Conservation (phyloP, 176 grass and related monocot genomes). For the Triticum timopheevii region DNA sequence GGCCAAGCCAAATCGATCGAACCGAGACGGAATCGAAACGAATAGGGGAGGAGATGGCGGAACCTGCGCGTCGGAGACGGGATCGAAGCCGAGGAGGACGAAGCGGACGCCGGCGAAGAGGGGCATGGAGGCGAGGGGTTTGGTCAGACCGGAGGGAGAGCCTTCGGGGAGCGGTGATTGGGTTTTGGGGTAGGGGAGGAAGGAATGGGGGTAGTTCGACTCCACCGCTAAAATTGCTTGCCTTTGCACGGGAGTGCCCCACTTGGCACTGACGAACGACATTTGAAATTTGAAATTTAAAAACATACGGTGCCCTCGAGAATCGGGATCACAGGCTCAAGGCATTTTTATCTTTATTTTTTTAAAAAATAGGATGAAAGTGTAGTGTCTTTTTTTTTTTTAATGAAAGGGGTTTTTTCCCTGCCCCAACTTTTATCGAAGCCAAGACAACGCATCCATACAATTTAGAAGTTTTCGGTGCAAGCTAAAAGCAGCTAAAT, state of each 20-base stretch:
- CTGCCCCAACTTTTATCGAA: too few relatives aligned
- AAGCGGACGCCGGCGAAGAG: slow-evolving; percentile 81
- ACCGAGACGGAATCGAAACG: neutral
- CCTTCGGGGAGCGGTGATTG: neutral
- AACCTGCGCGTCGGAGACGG: slow-evolving; percentile 68
- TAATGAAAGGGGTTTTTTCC: too few relatives aligned
- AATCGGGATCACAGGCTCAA: too few relatives aligned
- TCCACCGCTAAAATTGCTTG: neutral
- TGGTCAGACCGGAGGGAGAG: neutral
- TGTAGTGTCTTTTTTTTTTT: too few relatives aligned
- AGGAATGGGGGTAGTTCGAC: neutral
- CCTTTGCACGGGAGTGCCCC: neutral
- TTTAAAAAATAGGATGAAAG: too few relatives aligned
- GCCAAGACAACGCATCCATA: too few relatives aligned
- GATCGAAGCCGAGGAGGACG: slow-evolving; percentile 79
- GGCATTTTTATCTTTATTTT: too few relatives aligned
- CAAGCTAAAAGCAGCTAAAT: too few relatives aligned
- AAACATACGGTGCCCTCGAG: too few relatives aligned
- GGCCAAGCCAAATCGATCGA: neutral
- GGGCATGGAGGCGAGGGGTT: neutral
- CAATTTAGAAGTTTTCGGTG: too few relatives aligned
- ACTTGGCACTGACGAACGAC: neutral
- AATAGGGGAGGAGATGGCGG: neutral
- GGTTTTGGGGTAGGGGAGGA: neutral
- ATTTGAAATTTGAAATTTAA: neutral